These are phyloP conservation scores for Zygotorulaspora sp. DNA, from an alignment of 805 yeast genomes.

Conservation along the genomic window DNA sequence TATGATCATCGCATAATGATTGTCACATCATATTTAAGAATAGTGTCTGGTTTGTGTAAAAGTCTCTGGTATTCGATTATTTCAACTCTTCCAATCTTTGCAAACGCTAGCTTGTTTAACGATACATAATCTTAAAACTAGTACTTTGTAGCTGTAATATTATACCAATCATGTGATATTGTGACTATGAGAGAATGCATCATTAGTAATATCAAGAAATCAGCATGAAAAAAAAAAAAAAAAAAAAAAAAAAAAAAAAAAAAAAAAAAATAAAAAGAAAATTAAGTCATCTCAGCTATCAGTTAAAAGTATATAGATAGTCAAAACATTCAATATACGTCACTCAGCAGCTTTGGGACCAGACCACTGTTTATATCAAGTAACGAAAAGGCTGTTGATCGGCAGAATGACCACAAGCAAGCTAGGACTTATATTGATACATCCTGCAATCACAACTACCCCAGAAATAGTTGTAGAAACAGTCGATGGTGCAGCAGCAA, in stretches of 20 bases:
- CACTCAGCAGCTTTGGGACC: no score
- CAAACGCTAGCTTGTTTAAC: slow-evolving; percentile 1
- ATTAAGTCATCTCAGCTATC: slow-evolving; percentile 1
- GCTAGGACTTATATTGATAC: slow-evolving; percentile 46
- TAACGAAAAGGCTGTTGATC: no score
- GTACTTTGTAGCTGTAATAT: slow-evolving; percentile 1
- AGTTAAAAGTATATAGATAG: no score
- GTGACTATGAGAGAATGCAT: not conserved
- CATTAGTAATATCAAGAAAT: slow-evolving; percentile 1
- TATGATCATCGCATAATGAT: no score
- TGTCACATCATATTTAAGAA: no score
- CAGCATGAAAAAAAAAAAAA: not conserved
- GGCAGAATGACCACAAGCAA: slow-evolving; percentile 12
- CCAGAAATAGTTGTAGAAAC: slow-evolving; percentile 45
- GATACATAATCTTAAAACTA: not conserved
- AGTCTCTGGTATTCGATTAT: no score
- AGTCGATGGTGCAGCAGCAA: slow-evolving; percentile 23
- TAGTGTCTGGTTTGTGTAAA: no score
- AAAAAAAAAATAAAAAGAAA: slow-evolving; percentile 3
- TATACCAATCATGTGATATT: slow-evolving; percentile 3
- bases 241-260: slow-evolving; percentile 2
- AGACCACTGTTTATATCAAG: no score
- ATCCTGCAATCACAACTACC: slow-evolving; percentile 62
- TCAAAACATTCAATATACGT: no score
- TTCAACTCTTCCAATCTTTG: no score